Conservation (phyloP, 371 early-diverging fungal genomes). For the Mucor circinelloides region DNA sequence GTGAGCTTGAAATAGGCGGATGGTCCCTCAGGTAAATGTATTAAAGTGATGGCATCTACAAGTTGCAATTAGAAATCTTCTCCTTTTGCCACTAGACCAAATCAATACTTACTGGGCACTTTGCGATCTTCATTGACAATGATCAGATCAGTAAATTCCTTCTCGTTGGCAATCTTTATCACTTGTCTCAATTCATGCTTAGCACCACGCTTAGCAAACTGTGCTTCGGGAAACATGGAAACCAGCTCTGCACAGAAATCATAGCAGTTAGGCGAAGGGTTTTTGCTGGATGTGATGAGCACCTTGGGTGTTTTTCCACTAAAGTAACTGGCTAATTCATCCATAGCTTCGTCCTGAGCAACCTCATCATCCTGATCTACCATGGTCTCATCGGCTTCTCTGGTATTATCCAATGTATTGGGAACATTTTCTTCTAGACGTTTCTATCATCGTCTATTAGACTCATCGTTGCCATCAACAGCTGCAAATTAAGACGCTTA, state of each 20-base stretch:
- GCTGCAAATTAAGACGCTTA: slow-evolving; percentile 15
- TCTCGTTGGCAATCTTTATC: slow-evolving; percentile 84
- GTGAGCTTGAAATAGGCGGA: slow-evolving; percentile 95
- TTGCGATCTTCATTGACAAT: slow-evolving; percentile 93
- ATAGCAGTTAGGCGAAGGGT: slow-evolving; percentile 58
- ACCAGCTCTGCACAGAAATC: slow-evolving; percentile 90
- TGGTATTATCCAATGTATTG: slow-evolving; percentile 88
- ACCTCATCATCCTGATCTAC: slow-evolving; percentile 87
- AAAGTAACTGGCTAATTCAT: slow-evolving; percentile 94
- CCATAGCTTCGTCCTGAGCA: slow-evolving; percentile 85
- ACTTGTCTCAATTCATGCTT: slow-evolving; percentile 91
- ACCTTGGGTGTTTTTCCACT: slow-evolving; percentile 89
- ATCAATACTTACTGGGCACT: slow-evolving; percentile 70
- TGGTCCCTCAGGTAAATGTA: slow-evolving; percentile 97
- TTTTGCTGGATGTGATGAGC: slow-evolving; percentile 90
- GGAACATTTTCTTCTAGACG: slow-evolving; percentile 91
- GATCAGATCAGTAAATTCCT: slow-evolving; percentile 91
- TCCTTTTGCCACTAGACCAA: background rate
- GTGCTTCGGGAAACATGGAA: slow-evolving; percentile 89
- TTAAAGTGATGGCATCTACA: slow-evolving; percentile 84
- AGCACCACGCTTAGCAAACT: slow-evolving; percentile 85
- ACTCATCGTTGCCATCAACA: background rate
- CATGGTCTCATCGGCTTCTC: slow-evolving; percentile 94
- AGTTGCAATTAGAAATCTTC: background rate
- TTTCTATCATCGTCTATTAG: slow-evolving; percentile 48